These are phyloP conservation scores for Diaporthe longicolla DNA, from an alignment of 2,329 filamentous ascomycete genomes.

Conservation along the genomic window DNA sequence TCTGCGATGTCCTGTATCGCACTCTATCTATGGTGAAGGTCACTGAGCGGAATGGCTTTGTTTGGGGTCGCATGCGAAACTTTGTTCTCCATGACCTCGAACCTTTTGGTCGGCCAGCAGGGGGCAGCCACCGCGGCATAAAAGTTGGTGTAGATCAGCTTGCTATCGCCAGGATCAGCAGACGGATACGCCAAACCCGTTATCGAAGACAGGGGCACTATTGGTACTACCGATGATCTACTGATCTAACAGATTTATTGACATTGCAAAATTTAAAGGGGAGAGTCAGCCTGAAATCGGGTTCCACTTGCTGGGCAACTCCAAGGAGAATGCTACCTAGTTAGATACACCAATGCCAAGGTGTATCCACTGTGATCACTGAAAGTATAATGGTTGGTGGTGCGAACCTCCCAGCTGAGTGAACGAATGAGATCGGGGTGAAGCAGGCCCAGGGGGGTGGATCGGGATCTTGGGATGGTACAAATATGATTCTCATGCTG, in stretches of 20 bases:
- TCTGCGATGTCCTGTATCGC: background rate
- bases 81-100: constrained; percentile 12
- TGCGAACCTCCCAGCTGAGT: background rate
- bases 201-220: background rate
- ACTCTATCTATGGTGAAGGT: background rate
- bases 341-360: background rate
- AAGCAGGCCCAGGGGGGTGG: background rate
- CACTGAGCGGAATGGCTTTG: background rate
- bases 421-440: background rate
- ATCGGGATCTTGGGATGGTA: background rate
- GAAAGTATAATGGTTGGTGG: background rate
- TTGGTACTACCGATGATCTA: background rate
- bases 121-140: background rate
- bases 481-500: too few species aligned
- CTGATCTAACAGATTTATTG: background rate
- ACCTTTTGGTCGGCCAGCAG: background rate
- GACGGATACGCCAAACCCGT: background rate
- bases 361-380: background rate
- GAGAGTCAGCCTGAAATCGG: background rate
- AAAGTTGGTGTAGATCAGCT: background rate
- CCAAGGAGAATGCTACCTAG: background rate
- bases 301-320: too few species aligned
- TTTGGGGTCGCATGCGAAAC: constrained; percentile 17
- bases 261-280: background rate
- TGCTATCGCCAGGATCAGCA: background rate